A percentile compares a stretch with the other conserved stretches of the same genome.
Evolutionary conservation across 345 rosid genomes (phyloP).

Genomic region (Eucalyptus curtisii): DNA sequence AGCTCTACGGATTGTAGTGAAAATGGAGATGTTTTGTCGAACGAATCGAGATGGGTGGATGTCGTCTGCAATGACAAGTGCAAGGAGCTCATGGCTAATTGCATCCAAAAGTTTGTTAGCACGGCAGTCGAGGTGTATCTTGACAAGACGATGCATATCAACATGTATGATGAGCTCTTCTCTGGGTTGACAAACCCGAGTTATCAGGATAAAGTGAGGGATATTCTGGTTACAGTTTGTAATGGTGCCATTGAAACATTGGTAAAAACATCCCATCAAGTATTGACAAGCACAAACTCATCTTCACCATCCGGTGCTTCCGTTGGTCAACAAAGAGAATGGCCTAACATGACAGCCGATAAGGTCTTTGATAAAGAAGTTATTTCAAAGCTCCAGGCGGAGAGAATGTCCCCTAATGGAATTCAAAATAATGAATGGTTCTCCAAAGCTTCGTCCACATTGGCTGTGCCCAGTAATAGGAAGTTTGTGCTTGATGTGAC

Average conservation of each 20-base stretch:
- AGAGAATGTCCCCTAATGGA: slow-evolving; percentile 12
- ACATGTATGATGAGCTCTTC: slow-evolving; percentile 70
- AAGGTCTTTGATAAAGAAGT: slow-evolving; percentile 4
- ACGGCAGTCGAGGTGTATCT: slow-evolving; percentile 73
- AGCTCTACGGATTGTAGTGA: slow-evolving; percentile 6
- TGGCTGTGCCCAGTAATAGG: slow-evolving; percentile 65
- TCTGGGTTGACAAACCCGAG: slow-evolving; percentile 80
- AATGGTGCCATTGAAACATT: slow-evolving; percentile 73
- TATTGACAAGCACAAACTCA: slow-evolving; percentile 32
- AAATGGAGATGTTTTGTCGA: slow-evolving; percentile 3
- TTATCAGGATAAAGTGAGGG: slow-evolving; percentile 51
- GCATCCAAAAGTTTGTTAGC: slow-evolving; percentile 75
- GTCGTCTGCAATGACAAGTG: slow-evolving; percentile 39
- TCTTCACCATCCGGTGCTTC: slow-evolving; percentile 8
- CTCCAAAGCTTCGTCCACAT: slow-evolving; percentile 4
- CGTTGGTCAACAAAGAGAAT: slow-evolving; percentile 11
- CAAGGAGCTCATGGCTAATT: slow-evolving; percentile 64
- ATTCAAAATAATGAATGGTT: slow-evolving; percentile 1
- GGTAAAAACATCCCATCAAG: slow-evolving; percentile 70
- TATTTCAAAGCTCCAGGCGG: neutral
- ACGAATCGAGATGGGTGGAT: slow-evolving; percentile 44
- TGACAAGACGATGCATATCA: slow-evolving; percentile 81
- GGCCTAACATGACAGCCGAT: neutral
- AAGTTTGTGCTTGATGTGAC: slow-evolving; percentile 83
- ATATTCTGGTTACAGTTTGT: slow-evolving; percentile 66